phyloP scores from a whole-genome alignment of 139 green algal genomes.

The Micromonas pusilla region DNA sequence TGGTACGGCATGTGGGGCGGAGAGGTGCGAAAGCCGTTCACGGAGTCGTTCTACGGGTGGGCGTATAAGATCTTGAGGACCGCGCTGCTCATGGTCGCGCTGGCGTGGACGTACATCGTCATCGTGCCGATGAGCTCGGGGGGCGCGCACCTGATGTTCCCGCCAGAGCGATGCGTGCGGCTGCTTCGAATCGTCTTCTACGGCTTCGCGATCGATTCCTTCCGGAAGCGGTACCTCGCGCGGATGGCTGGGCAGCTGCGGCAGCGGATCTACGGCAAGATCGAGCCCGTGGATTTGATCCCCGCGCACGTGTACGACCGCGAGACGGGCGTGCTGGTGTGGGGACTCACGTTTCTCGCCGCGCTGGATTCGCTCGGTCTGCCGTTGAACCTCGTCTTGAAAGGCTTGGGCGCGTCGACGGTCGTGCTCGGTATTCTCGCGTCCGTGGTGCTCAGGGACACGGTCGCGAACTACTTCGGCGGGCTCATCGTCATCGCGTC shows the following conservation, averaged over 20 bases:
- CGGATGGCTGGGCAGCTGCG: not conserved
- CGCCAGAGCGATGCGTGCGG: not conserved
- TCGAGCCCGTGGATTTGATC: not conserved
- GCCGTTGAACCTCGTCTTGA: not conserved
- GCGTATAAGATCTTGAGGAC: slow-evolving; percentile 1
- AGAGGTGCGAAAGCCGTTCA: not conserved
- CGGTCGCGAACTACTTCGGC: slow-evolving; percentile 6
- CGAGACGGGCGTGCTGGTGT: not conserved
- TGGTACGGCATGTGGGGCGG: not conserved
- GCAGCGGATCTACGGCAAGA: not conserved
- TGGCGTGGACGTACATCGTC: not conserved
- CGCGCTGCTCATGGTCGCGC: not conserved
- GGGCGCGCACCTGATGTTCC: not conserved
- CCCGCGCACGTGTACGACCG: slow-evolving; percentile 12
- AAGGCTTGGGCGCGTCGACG: not conserved
- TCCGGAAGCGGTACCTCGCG: not conserved
- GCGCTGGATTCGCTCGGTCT: slow-evolving; percentile 12
- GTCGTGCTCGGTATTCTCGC: slow-evolving; percentile 14
- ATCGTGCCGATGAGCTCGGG: not conserved
- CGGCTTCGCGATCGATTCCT: not conserved
- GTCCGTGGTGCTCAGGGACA: slow-evolving; percentile 11
- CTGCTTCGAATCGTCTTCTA: not conserved
- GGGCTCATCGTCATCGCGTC: slow-evolving; percentile 12
- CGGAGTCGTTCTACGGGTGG: not conserved
- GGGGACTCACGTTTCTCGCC: not conserved